Evolutionary conservation across 23 red algal genomes (phyloP), one percentile per base, ranked within the genome.

Genomic region (Gracilaria domingensis): DNA sequence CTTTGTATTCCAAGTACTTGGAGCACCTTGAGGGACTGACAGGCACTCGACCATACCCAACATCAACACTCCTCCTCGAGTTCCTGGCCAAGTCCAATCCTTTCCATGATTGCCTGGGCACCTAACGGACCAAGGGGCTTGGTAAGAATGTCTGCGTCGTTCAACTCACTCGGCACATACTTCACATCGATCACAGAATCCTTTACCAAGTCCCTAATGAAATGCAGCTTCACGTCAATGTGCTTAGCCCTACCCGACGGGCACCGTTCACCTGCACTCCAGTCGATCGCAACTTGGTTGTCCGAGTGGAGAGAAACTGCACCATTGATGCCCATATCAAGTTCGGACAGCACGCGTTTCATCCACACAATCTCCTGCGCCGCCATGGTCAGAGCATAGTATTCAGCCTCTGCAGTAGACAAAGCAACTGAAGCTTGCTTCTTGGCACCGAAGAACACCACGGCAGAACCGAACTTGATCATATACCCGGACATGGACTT

Each of bases 211-310:
- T 84, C n/a, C 21, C 55, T 9, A 66, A 61, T 42, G 33, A 84
- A 84, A 21, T 84, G 56, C 34, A 40, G 4, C 36, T 57, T 29
- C 21, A 62, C 80, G 33, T 84, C 29, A 4, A 64, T 84, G 54
- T 84, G 80, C 53, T 84, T 84, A 4, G 80, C 80, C 14, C 51
- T 5, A 64, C 80, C 80, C 5, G 80, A 84, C 3, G 80, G 80
- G 33, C 26, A 84, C 7, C 4, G 13, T 34, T 84, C 80, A 18
- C 56, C 54, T 34, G 56, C 32, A 64, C 5, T 28, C 80, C 55
- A 62, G 13, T 48, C 35, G 8, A 84, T 65, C 1, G 51, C 80
- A 49, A 3, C 5, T 35, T 84, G 51, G 60, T 84, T 62, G 80
- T 84, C 39, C 5, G 55, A 84, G 14, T 34, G 60, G 4, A 84